Evolutionary conservation across 495 filamentous ascomycete genomes (phyloP).

Genomic region (Cercophora samala): DNA sequence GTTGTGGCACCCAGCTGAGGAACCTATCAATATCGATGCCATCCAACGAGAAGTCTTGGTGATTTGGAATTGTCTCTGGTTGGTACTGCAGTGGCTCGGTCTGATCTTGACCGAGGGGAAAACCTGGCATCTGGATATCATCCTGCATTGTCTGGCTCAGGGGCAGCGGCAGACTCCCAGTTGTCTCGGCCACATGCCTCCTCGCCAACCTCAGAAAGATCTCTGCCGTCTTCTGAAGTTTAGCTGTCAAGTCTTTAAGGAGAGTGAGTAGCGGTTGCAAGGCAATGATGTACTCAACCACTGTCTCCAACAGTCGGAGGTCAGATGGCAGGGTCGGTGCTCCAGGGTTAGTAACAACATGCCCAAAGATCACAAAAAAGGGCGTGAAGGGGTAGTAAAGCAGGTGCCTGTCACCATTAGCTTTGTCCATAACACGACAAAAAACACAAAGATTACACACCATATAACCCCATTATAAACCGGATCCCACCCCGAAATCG

Average conservation of each 20-base stretch:
- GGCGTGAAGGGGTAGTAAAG: too few relatives aligned
- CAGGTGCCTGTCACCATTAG: background rate
- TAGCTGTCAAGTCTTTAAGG: background rate
- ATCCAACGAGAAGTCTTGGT: background rate
- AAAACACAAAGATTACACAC: background rate
- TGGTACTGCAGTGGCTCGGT: background rate
- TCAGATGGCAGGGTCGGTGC: background rate
- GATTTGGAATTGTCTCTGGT: background rate
- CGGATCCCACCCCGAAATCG: background rate
- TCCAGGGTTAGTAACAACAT: background rate
- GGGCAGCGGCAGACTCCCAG: background rate
- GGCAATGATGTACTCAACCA: background rate
- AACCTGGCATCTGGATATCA: background rate
- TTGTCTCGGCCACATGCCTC: background rate
- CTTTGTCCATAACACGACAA: background rate
- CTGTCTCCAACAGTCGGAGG: background rate
- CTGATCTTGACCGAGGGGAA: too few relatives aligned
- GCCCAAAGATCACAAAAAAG: too few relatives aligned
- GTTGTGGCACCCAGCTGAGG: background rate
- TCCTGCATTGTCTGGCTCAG: background rate
- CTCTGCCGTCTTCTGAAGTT: background rate
- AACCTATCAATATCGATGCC: background rate
- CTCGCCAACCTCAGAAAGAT: background rate
- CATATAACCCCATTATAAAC: background rate
- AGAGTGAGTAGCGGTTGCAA: background rate